Base-by-base conservation (phyloP, 2,329 filamentous ascomycete genomes). In the Venturia asperata region DNA sequence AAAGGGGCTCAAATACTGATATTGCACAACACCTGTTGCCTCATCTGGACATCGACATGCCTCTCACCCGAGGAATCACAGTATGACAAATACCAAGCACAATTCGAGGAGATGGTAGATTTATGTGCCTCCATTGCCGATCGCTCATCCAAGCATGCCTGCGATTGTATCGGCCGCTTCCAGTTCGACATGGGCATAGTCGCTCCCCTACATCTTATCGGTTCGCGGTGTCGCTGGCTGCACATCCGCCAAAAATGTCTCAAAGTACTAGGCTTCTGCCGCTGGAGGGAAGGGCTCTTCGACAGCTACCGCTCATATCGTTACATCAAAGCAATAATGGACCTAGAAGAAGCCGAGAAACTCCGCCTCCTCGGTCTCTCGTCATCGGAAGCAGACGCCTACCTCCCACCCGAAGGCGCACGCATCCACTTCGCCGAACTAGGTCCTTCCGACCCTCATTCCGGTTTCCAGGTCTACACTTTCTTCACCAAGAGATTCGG, bases 401-500 rank as follows among this genome's bases (percentile, higher is more conserved):
- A 56, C 52, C 21, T 64, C 27, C 63, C 63, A 30, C 37, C 42
- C 30, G 63, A 64, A 58, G 63, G 30, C n/a, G 63, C 63, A 24
- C 30, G 63, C 30, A 58, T 64, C 37, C 63, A 64, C 37, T 64
- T 64, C 27, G 63, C 21, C 37, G 63, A 52, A 39, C 13, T 64
- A n/a, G 63, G 47, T 4, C 21, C 58, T 19, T 17, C 27, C 30
- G 43, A 43, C 21, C 30, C 30, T n/a, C 24, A 58, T 1, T 39
- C 52, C 30, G 63, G 52, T 3, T 52, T 37, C 13, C 49, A 52
- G 24, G 37, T 56, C 34, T 37, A 64, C 19, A 56, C 42, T 2
- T 64, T 64, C 39, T 64, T 55, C 24, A 56, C 63, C 37, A 64
- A 64, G 63, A 13, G 43, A 34, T 56, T 55, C 42, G 63, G 63